Percentiles rank a stretch among this genome's conserved stretches.
Evolutionary conservation across 176 grass and related monocot genomes (phyloP).

Genomic region (Musa beccarii): DNA sequence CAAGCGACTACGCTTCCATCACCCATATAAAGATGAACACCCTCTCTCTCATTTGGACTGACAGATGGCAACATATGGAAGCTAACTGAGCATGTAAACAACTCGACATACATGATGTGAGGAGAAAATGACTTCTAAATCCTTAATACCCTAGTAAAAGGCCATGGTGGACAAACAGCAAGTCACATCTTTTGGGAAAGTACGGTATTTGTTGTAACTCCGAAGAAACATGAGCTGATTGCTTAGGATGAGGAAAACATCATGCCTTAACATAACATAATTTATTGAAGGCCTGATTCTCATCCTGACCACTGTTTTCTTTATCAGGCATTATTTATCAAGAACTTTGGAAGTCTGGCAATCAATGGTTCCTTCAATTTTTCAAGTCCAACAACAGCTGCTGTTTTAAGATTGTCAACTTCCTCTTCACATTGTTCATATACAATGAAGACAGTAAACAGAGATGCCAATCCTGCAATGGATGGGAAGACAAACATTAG

Average conservation of each 20-base stretch:
- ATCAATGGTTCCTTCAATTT: conserved; percentile 23
- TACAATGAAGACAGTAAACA: conserved; percentile 82
- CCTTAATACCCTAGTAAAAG: too few relatives aligned
- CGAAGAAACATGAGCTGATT: not conserved
- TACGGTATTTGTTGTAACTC: too few relatives aligned
- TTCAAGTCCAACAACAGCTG: conserved; percentile 36
- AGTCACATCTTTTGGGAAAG: too few relatives aligned
- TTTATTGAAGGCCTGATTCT: not conserved
- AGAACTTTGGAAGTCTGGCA: conserved; percentile 30
- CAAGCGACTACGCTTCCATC: not conserved
- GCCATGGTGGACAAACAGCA: too few relatives aligned
- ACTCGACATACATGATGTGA: too few relatives aligned
- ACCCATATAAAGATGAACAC: not conserved
- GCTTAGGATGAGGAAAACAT: not conserved
- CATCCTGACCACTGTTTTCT: not conserved
- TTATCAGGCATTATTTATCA: conserved; percentile 26
- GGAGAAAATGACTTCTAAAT: too few relatives aligned
- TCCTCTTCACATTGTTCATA: conserved; percentile 92
- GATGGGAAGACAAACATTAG: not conserved
- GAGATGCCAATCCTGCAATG: conserved; percentile 52
- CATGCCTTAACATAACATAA: not conserved
- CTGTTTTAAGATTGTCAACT: conserved; percentile 42
- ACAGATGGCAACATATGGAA: too few relatives aligned
- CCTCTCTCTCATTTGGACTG: not conserved
- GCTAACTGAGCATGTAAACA: not conserved